Conservation (phyloP, 2,329 filamentous ascomycete species). For the Scytalidium lignicola region DNA sequence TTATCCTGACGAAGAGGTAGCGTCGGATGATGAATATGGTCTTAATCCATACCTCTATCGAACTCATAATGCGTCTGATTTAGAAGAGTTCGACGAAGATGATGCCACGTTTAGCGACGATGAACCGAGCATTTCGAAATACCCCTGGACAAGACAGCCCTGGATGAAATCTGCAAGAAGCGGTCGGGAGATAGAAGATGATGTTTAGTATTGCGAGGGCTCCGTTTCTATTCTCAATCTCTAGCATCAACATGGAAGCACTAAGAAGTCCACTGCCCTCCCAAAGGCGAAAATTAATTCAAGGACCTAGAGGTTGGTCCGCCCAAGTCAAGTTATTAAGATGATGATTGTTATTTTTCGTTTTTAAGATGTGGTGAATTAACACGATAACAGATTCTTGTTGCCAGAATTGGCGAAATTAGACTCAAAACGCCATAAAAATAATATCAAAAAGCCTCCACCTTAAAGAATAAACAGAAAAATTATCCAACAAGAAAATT, state of each 20-base stretch:
- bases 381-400: neutral
- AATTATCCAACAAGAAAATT: neutral
- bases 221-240: no score
- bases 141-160: slow-evolving; percentile 20
- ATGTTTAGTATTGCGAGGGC: neutral
- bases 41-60: slow-evolving; percentile 51
- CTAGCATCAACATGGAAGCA: no score
- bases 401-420: neutral
- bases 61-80: slow-evolving; percentile 29
- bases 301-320: no score
- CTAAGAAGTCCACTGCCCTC: no score
- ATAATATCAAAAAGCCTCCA: neutral
- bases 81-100: slow-evolving; percentile 24
- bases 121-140: slow-evolving; percentile 18
- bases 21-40: slow-evolving; percentile 62
- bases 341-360: neutral
- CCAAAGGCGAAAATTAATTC: no score
- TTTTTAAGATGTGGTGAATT: neutral
- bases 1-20: slow-evolving; percentile 75
- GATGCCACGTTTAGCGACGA: slow-evolving; percentile 21
- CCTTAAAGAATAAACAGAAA: neutral
- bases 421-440: neutral
- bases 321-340: neutral
- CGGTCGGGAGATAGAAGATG: slow-evolving; percentile 4
- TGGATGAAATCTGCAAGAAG: slow-evolving; percentile 7